Evolutionary conservation across 139 green algal species (phyloP).

Genomic region (Chlorella vulgaris): DNA sequence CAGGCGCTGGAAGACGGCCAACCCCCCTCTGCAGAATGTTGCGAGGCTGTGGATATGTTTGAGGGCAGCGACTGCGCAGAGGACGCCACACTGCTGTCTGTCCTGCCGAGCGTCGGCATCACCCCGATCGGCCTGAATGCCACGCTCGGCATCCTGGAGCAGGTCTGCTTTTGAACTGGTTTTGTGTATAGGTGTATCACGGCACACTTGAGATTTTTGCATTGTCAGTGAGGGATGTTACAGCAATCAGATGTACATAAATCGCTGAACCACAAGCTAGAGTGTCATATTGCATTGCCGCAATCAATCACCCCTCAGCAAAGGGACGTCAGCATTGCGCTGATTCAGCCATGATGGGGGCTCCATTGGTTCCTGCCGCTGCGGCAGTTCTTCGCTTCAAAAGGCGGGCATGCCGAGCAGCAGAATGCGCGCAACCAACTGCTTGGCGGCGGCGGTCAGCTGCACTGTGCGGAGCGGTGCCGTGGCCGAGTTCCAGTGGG

Average conservation of each 20-base stretch:
- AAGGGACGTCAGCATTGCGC: no score
- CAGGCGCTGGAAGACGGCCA: background rate
- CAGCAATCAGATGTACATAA: background rate
- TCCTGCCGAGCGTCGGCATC: constrained; percentile 5
- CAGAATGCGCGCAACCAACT: background rate
- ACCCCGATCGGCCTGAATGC: background rate
- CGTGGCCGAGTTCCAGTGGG: no score
- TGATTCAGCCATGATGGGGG: no score
- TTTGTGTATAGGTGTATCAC: background rate
- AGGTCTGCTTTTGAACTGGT: background rate
- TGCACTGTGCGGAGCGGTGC: background rate
- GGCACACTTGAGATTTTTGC: no score
- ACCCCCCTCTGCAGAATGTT: background rate
- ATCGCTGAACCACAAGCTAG: background rate
- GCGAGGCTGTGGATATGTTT: background rate
- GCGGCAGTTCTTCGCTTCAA: background rate
- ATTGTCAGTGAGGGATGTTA: background rate
- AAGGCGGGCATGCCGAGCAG: background rate
- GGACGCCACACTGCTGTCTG: background rate
- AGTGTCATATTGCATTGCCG: no score
- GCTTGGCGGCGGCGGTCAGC: background rate
- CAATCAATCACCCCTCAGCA: no score
- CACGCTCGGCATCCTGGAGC: background rate
- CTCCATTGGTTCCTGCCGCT: no score
- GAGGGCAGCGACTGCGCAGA: background rate